phyloP scores from a whole-genome alignment of 208 protist species.

The Histomonas meleagridis region DNA sequence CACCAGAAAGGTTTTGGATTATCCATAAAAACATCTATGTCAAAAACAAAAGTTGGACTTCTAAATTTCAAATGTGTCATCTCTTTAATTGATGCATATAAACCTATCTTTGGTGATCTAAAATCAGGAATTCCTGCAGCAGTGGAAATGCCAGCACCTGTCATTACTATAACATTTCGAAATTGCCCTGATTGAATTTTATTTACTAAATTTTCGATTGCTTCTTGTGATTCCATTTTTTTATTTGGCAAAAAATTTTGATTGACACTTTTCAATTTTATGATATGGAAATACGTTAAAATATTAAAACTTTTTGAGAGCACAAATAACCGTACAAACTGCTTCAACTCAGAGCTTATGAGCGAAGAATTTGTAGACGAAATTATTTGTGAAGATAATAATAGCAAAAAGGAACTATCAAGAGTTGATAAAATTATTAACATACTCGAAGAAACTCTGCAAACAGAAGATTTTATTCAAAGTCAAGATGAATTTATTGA shows the following conservation, averaged over 20 bases:
- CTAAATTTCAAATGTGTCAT: neutral
- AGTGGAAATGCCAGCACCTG: slow-evolving; percentile 17
- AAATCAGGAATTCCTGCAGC: slow-evolving; percentile 36
- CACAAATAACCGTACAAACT: no score
- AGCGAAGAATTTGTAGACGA: no score
- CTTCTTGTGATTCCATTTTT: neutral
- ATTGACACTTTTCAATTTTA: no score
- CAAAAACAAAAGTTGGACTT: neutral
- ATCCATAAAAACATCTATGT: neutral
- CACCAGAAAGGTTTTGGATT: slow-evolving; percentile 30
- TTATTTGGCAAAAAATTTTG: neutral
- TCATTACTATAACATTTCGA: neutral
- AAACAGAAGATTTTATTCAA: neutral
- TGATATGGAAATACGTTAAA: no score
- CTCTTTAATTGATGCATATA: neutral
- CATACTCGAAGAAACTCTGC: neutral
- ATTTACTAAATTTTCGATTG: neutral
- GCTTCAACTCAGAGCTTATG: no score
- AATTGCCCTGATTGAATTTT: neutral
- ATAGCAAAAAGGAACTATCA: no score
- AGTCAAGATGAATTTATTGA: neutral
- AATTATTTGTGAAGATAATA: no score
- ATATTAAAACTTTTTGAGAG: no score
- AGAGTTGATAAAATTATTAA: neutral
- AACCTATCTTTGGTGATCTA: neutral